Percentiles rank a stretch among this genome's conserved stretches.
Evolutionary conservation across 805 yeast genomes (phyloP).

Genomic region (Saccharomycopsis fermentans): DNA sequence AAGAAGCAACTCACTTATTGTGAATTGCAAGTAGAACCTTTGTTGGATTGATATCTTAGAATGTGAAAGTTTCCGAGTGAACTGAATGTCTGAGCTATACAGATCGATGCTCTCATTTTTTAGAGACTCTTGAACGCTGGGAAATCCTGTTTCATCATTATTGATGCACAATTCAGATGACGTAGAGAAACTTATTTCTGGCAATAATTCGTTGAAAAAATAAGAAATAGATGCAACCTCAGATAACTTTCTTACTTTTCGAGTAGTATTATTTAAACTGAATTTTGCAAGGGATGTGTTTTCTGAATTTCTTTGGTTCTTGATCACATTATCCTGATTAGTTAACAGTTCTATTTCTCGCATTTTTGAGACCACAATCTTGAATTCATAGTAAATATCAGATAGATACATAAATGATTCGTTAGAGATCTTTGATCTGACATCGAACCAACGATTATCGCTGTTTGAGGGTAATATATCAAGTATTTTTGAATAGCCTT

Average conservation of each 20-base stretch:
- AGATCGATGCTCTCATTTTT: background rate
- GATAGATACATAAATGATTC: conserved; percentile 1
- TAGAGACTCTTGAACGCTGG: background rate
- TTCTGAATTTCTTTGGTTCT: background rate
- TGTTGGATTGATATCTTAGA: background rate
- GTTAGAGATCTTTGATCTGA: background rate
- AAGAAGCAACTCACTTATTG: conserved; percentile 11
- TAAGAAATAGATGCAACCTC: background rate
- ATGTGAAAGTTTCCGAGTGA: background rate
- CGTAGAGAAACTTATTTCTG: background rate
- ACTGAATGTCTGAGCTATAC: background rate
- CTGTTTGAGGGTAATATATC: background rate
- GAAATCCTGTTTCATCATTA: conserved; percentile 1
- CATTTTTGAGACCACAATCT: background rate
- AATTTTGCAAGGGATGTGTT: background rate
- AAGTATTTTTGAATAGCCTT: background rate
- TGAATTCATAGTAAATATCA: conserved; percentile 3
- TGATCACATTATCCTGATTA: background rate
- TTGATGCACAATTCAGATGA: background rate
- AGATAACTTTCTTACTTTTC: background rate
- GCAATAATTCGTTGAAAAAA: conserved; percentile 8
- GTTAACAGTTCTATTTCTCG: background rate
- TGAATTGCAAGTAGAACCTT: background rate
- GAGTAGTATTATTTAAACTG: background rate
- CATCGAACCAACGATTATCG: background rate